Percentiles rank a stretch among this genome's conserved stretches.
Conservation (phyloP, 768 basidiomycete species). For the Termitomyces sp. region DNA sequence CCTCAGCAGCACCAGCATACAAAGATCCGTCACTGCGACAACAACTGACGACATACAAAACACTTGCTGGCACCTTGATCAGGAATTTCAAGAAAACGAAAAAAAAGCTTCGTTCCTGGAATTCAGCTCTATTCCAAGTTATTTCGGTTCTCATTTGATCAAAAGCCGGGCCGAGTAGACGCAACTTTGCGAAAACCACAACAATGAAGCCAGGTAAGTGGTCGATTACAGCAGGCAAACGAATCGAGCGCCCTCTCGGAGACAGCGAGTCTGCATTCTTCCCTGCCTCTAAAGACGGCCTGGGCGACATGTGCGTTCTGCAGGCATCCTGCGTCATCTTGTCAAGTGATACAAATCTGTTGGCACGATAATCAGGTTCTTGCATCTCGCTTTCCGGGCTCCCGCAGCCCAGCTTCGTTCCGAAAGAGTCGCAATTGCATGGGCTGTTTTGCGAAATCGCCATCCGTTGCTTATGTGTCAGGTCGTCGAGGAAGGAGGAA, state of each 20-base stretch:
- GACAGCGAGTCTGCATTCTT: slow-evolving; percentile 29
- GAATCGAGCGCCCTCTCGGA: slow-evolving; percentile 22
- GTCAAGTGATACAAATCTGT: not conserved
- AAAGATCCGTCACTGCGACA: too few relatives aligned
- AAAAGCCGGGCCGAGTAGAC: not conserved
- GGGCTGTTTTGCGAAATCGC: slow-evolving; percentile 53
- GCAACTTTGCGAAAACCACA: not conserved
- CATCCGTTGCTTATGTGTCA: slow-evolving; percentile 55
- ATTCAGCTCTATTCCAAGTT: too few relatives aligned
- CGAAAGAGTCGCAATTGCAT: slow-evolving; percentile 42
- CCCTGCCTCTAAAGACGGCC: slow-evolving; percentile 24
- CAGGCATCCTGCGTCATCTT: not conserved
- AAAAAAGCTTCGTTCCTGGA: too few relatives aligned
- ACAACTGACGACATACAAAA: too few relatives aligned
- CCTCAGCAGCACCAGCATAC: too few relatives aligned
- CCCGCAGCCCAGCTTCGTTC: slow-evolving; percentile 15
- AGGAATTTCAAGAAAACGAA: too few relatives aligned
- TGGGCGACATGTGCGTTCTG: slow-evolving; percentile 31
- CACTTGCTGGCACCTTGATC: too few relatives aligned
- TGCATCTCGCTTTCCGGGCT: slow-evolving; percentile 26
- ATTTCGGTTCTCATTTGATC: too few relatives aligned
- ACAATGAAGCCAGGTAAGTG: not conserved
- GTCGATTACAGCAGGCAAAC: not conserved
- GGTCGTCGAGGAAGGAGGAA: slow-evolving; percentile 32
- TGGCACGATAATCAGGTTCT: slow-evolving; percentile 20